phyloP scores from a whole-genome alignment of 2,329 filamentous ascomycete species.

The Madurella fahalii region DNA sequence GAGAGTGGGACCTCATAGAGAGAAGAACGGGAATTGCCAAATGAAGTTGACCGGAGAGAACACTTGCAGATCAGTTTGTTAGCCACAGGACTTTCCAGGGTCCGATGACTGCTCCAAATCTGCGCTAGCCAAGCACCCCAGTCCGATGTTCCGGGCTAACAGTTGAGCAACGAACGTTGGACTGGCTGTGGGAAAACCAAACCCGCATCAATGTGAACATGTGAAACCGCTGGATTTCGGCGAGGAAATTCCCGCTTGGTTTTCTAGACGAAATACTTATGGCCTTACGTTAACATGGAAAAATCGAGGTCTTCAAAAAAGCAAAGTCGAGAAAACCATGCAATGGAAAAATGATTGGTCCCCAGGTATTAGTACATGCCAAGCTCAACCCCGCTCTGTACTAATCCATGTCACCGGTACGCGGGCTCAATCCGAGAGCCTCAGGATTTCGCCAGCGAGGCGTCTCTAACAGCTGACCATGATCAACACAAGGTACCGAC shows the following conservation, averaged over 20 bases:
- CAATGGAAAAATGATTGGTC: no score
- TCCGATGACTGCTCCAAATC: constrained; percentile 10
- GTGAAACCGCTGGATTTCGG: no score
- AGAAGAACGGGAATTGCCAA: constrained; percentile 6
- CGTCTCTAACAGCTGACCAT: no score
- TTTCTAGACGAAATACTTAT: no score
- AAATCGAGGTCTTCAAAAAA: no score
- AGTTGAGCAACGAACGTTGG: constrained; percentile 20
- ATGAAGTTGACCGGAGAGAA: not conserved
- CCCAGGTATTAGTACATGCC: constrained; percentile 7
- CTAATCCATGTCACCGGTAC: constrained; percentile 9
- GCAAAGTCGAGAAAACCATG: no score
- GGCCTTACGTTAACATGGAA: no score
- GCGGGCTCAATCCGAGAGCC: not conserved
- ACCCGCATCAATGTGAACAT: no score
- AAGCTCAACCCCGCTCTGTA: constrained; percentile 7
- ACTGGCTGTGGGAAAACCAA: no score
- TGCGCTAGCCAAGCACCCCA: constrained; percentile 14
- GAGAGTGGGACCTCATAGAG: not conserved
- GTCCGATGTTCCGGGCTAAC: constrained; percentile 21
- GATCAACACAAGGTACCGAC: no score
- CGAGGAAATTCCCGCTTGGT: no score
- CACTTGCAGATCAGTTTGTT: constrained; percentile 11
- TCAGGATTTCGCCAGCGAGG: no score
- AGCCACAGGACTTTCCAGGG: constrained; percentile 11